These are phyloP conservation scores for Casaregolazyma lundiana DNA, from an alignment of 1,139 yeast genomes.

Conservation along the genomic window DNA sequence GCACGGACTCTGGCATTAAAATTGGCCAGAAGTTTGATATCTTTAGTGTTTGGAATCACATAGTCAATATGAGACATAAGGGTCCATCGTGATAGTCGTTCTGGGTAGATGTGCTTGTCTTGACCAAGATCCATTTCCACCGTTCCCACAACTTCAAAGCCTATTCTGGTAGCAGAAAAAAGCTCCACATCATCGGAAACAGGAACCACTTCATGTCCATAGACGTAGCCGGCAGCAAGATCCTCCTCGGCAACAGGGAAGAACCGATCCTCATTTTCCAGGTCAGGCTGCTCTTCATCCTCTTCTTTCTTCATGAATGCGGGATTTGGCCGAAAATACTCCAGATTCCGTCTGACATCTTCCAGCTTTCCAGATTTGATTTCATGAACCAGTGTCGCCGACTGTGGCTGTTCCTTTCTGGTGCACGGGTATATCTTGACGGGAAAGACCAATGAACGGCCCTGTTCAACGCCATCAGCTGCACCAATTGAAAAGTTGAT, in stretches of 20 bases:
- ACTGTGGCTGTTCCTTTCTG: slow-evolving; percentile 37
- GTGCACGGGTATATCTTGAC: slow-evolving; percentile 68
- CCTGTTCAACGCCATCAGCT: slow-evolving; percentile 18
- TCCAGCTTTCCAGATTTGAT: slow-evolving; percentile 11
- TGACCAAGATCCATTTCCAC: slow-evolving; percentile 6
- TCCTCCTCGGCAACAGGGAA: slow-evolving; percentile 18
- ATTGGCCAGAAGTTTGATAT: slow-evolving; percentile 44
- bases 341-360: slow-evolving; percentile 9
- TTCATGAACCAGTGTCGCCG: slow-evolving; percentile 36
- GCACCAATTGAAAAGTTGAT: slow-evolving; percentile 35
- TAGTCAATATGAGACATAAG: slow-evolving; percentile 56
- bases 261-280: slow-evolving; percentile 9
- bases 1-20: slow-evolving; percentile 55
- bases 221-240: slow-evolving; percentile 54
- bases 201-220: slow-evolving; percentile 59
- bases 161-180: slow-evolving; percentile 9
- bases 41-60: slow-evolving; percentile 45
- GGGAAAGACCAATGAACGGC: slow-evolving; percentile 25
- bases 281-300: slow-evolving; percentile 5
- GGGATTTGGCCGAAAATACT: slow-evolving; percentile 22
- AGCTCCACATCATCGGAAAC: slow-evolving; percentile 42
- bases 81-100: slow-evolving; percentile 53
- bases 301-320: slow-evolving; percentile 8
- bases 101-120: slow-evolving; percentile 2
- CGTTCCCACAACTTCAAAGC: slow-evolving; percentile 9